Base-by-base conservation (phyloP, 2,329 filamentous ascomycete genomes). In the Claviceps quebecensis region DNA sequence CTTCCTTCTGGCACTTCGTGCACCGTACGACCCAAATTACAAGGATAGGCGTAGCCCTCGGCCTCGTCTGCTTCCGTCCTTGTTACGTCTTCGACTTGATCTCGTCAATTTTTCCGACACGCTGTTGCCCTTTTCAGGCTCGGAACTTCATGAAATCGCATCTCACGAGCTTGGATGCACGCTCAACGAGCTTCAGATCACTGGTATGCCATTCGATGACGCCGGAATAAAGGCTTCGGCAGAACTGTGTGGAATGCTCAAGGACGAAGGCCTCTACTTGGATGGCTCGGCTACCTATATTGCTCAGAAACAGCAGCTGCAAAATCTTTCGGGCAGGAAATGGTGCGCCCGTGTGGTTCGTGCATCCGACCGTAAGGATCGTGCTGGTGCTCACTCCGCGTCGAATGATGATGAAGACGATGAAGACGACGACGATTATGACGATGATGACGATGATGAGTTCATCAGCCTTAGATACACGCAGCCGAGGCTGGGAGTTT, bases 21-120 rank as follows among this genome's bases (percentile, higher is more conserved):
- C 75, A 2, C 75, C 76, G 0, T 74, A 68, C 57, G 70, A 75
- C 51, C 72, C 74, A 5, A 55, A 59, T 29, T 59, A 58, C 53
- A 63, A 65, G 45, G 58, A 61, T 58, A 68, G 64, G 55, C 62
- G 60, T 46, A 61, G 59, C 11, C 62, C 64, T 9, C 56, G 65
- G 14, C 72, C 72, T 17, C 66, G 69, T 38, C 67, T 78, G 11
- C 58, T 78, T 0, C 75, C 76, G 1, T 68, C 64, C 16, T 65
- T 79, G 3, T 63, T 67, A 26, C 66, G 65, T 17, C 61, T 78
- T 41, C 72, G 75, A 38, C 67, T 79, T 37, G 76, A 79, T 53
- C 68, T 78, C 17, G 73, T 78, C 57, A 78, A 78, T 56, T 79
- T 78, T 46, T 68, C 69, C 2, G 69, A 73, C 38, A 63, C 70